phyloP scores from a whole-genome alignment of 1,284 basidiomycete species.

The Trametes hirsuta region DNA sequence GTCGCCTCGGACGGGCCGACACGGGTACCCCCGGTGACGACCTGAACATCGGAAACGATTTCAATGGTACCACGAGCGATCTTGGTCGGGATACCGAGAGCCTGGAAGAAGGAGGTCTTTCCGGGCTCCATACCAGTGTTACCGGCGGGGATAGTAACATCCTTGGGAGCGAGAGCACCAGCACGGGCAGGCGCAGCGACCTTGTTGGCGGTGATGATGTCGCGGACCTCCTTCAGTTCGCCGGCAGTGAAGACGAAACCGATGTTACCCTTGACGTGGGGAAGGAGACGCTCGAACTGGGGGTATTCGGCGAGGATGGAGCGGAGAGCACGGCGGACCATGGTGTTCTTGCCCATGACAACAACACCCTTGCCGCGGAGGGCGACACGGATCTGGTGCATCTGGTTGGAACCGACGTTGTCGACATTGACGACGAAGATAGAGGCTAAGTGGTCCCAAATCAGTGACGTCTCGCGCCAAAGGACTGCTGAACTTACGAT shows the following conservation, averaged over 20 bases:
- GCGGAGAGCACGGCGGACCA: constrained; percentile 98
- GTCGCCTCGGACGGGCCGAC: constrained; percentile 98
- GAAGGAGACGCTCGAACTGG: constrained; percentile 95
- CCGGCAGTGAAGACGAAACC: constrained; percentile 97
- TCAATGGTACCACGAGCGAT: constrained; percentile 99
- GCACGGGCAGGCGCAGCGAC: constrained; percentile 98
- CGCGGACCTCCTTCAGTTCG: constrained; percentile 95
- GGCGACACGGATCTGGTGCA: constrained; percentile 98
- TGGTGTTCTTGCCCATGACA: constrained; percentile 99
- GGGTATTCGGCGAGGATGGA: constrained; percentile 89
- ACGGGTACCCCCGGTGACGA: constrained; percentile 90
- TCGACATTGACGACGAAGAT: constrained; percentile 99
- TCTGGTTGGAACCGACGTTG: constrained; percentile 99
- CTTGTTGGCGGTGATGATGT: constrained; percentile 94
- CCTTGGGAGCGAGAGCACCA: constrained; percentile 92
- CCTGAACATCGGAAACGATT: constrained; percentile 97
- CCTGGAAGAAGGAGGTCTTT: constrained; percentile 99
- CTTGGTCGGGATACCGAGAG: constrained; percentile 99
- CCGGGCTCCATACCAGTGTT: constrained; percentile 99
- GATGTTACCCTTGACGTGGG: constrained; percentile 96
- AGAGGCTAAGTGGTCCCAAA: constrained; percentile 61
- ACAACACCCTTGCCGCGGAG: constrained; percentile 97
- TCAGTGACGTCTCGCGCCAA: not conserved
- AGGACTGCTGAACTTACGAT: constrained; percentile 60
- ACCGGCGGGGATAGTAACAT: constrained; percentile 91